Base-by-base conservation (phyloP, 2,329 filamentous ascomycete species). In the Cladosporium sp. region DNA sequence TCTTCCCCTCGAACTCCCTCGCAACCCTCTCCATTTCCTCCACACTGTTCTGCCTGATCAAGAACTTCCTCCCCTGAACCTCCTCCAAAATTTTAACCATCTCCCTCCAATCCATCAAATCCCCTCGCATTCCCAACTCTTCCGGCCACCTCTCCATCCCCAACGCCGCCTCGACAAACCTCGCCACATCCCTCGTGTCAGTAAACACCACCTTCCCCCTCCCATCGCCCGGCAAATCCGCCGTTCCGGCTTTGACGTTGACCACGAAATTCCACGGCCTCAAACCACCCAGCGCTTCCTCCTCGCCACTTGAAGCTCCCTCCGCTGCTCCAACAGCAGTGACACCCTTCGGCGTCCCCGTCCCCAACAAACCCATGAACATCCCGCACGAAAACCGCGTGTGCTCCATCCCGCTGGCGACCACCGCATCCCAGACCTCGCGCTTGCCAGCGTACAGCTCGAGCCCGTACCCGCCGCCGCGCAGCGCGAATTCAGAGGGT, bases 401-500 rank as follows among this genome's bases (percentile, higher is more conserved):
- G 28, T 66, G 69, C 65, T 73, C 70, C 65, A 74, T 57, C 5
- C 71, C 72, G 16, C 68, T 69, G 6, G 65, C 62, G 55, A 66
- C 21, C 12, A 68, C 67, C 0, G 69, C 71, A 8, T 69, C 59
- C 71, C 73, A 74, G 1, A 75, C 72, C 1, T 62, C 63, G 6
- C 65, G 67, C 64, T 76, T 75, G 14, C 63, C 58, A 7, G 52
- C 61, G 58, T 72, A 75, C 23, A 72, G 37, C 40, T 74, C 72
- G 16, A 75, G 64, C 21, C 67, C 69, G 26, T 60, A 46, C n/a
- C 71, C 69, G 56, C 73, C 70, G 5, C 65, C 65, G 2, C 35
- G 44, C 5, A 68, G 65, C 2, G 73, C 82, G 67, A 82, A 89
- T 68, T 90, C 88, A 53, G 83, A 85, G 1, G 86, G 86, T 0